phyloP scores from a whole-genome alignment of 805 yeast genomes.

The Groenewaldozyma tartarivorans region DNA sequence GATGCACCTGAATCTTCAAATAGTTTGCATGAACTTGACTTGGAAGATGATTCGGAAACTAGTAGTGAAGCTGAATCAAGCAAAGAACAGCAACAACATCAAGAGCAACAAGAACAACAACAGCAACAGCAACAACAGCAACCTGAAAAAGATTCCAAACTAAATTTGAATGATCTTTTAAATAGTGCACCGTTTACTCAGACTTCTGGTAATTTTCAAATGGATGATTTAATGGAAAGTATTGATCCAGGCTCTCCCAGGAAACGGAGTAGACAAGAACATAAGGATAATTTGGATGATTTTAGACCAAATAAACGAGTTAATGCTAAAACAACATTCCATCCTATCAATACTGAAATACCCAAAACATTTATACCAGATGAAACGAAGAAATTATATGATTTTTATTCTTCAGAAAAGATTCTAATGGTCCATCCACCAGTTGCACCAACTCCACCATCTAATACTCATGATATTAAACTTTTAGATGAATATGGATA shows the following conservation, averaged over 20 bases:
- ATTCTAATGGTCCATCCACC: constrained; percentile 19
- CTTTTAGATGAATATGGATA: constrained; percentile 14
- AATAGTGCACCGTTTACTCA: constrained; percentile 23
- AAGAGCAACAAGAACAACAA: too few species aligned
- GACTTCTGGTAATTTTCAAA: constrained; percentile 21
- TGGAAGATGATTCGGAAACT: background rate
- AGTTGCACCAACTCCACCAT: constrained; percentile 15
- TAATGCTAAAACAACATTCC: constrained; percentile 5
- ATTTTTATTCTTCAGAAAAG: constrained; percentile 15
- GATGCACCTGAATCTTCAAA: background rate
- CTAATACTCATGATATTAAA: constrained; percentile 1
- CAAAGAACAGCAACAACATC: too few species aligned
- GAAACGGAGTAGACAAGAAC: background rate
- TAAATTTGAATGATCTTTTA: background rate
- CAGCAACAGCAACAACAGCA: too few species aligned
- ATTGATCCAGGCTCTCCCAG: background rate
- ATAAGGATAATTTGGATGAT: background rate
- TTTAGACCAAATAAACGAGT: background rate
- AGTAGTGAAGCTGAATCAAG: background rate
- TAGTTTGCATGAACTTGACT: background rate
- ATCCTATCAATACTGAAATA: constrained; percentile 6
- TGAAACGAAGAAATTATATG: constrained; percentile 3
- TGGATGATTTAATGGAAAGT: constrained; percentile 13
- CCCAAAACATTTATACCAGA: constrained; percentile 6
- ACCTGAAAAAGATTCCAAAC: too few species aligned